Percentiles rank a stretch among this genome's conserved stretches.
phyloP scores from a whole-genome alignment of 768 basidiomycete genomes.

The Coprinopsis sp. region DNA sequence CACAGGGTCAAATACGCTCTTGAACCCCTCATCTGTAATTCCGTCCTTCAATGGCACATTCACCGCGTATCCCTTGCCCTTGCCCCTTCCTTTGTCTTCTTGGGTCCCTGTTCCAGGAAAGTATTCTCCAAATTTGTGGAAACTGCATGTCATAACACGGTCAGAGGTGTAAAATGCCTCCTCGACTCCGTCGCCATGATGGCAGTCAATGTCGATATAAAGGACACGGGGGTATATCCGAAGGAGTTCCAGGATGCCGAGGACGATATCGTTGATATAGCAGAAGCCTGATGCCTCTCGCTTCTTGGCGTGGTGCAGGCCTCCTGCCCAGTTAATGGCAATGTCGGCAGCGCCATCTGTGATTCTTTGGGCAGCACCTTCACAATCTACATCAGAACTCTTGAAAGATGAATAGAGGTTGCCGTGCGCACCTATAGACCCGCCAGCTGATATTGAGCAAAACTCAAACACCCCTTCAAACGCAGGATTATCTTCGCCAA shows the following conservation, averaged over 20 bases:
- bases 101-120: constrained; percentile 87
- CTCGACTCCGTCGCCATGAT: constrained; percentile 98
- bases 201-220: constrained; percentile 97
- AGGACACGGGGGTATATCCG: constrained; percentile 81
- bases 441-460: constrained; percentile 93
- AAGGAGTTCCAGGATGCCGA: constrained; percentile 90
- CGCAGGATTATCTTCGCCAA: constrained; percentile 93
- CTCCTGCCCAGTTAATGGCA: constrained; percentile 96
- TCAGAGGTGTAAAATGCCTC: constrained; percentile 98
- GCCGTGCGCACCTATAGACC: constrained; percentile 72
- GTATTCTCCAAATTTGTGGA: constrained; percentile 96
- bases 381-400: not conserved
- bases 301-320: constrained; percentile 99
- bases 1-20: constrained; percentile 89
- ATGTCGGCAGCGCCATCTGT: constrained; percentile 85
- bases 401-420: not conserved
- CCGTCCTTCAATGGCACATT: constrained; percentile 96
- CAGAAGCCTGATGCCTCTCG: constrained; percentile 97
- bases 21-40: constrained; percentile 84
- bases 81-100: constrained; percentile 78
- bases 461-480: constrained; percentile 98
- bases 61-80: constrained; percentile 82
- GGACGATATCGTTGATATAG: constrained; percentile 97
- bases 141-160: constrained; percentile 94
- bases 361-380: constrained; percentile 79